Evolutionary conservation across 1,139 yeast genomes (phyloP).

Genomic region (Blastobotrys persicus): DNA sequence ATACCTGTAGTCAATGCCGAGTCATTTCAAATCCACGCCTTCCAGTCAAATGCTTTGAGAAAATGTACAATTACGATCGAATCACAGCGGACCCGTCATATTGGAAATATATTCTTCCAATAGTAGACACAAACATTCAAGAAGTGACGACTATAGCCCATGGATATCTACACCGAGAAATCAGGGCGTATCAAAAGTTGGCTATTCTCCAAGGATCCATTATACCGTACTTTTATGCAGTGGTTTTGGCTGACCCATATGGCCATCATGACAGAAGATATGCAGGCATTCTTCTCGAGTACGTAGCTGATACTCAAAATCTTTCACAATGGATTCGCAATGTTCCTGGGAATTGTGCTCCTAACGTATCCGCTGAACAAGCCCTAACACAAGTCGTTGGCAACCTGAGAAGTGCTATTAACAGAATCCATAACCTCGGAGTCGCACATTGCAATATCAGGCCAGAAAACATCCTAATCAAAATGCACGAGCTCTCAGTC

Average conservation of each 20-base stretch:
- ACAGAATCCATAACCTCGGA: constrained; percentile 17
- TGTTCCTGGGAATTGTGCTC: not conserved
- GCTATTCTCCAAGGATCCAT: constrained; percentile 23
- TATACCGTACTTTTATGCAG: constrained; percentile 22
- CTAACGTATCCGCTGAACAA: constrained; percentile 1
- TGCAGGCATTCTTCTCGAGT: constrained; percentile 22
- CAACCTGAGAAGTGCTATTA: constrained; percentile 1
- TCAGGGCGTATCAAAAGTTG: constrained; percentile 18
- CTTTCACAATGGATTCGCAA: constrained; percentile 20
- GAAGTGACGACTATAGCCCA: not conserved
- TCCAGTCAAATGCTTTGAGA: constrained; percentile 15
- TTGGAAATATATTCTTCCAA: not conserved
- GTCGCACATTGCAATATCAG: constrained; percentile 19
- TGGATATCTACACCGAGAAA: constrained; percentile 11
- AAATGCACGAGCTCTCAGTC: constrained; percentile 12
- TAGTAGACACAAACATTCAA: not conserved
- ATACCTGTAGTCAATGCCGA: constrained; percentile 4
- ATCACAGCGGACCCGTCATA: not conserved
- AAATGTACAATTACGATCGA: constrained; percentile 14
- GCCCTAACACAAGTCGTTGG: not conserved
- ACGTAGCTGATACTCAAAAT: constrained; percentile 15
- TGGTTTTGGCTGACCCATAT: constrained; percentile 23
- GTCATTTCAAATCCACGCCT: constrained; percentile 5
- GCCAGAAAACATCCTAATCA: constrained; percentile 17
- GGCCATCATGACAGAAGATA: constrained; percentile 19